Evolutionary conservation across 495 filamentous ascomycete genomes (phyloP).

Genomic region (Annulohypoxylon stygium): DNA sequence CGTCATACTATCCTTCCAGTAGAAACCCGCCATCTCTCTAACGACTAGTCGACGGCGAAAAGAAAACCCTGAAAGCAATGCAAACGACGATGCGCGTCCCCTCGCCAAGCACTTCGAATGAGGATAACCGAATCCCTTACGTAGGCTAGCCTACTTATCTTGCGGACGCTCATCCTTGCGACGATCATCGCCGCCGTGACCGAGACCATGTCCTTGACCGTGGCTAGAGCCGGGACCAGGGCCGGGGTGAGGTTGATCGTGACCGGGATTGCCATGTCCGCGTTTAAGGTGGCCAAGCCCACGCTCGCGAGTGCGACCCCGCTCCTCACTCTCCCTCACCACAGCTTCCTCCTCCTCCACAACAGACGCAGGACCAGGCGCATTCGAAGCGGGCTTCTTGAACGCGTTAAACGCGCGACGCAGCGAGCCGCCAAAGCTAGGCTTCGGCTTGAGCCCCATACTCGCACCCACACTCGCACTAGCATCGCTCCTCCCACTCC

Average conservation of each 20-base stretch:
- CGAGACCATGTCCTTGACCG: background rate
- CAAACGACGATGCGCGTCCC: background rate
- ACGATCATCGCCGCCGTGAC: background rate
- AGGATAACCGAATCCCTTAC: background rate
- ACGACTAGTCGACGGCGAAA: background rate
- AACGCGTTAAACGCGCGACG: slow-evolving; percentile 39
- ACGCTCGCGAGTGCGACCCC: background rate
- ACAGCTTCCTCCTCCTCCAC: slow-evolving; percentile 2
- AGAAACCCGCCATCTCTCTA: background rate
- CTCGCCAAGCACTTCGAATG: background rate
- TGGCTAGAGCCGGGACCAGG: background rate
- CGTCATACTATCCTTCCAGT: background rate
- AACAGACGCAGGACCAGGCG: background rate
- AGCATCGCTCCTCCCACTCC: background rate
- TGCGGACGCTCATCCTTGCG: background rate
- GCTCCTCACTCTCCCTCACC: background rate
- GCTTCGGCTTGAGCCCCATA: background rate
- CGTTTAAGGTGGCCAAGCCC: background rate
- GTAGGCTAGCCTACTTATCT: background rate
- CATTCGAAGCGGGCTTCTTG: slow-evolving; percentile 1
- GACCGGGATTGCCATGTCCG: background rate
- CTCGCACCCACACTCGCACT: background rate
- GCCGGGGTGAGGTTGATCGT: background rate
- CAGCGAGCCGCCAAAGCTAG: slow-evolving; percentile 32
- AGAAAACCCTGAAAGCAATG: background rate